Base-by-base conservation (phyloP, 495 filamentous ascomycete species). In the Penicillium arizonense region DNA sequence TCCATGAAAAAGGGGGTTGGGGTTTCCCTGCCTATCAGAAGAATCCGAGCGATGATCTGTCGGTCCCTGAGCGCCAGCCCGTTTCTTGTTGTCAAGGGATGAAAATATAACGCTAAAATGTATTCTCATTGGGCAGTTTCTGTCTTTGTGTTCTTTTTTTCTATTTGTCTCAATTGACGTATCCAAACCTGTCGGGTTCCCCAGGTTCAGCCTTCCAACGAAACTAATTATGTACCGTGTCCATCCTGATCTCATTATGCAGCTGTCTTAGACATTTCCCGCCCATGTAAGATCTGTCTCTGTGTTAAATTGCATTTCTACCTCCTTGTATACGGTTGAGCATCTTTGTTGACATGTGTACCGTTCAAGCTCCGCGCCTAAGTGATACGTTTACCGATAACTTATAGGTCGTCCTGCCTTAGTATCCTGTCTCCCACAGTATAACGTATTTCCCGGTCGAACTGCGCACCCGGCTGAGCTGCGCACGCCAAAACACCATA, bases 191-290 rank as follows among this genome's bases (percentile, higher is more conserved):
- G 28, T 8, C 28, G 30, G 36, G 24, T 24, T 47, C 10, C 36
- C 26, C 14, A 30, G 28, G 35, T 38, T 24, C 10, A 10, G 20
- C 40, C 44, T 38, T 28, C 23, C 36, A 52, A 56, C 63, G 62
- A 65, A 41, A 63, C 62, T 16, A 23, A 24, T 34, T 21, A 44
- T 52, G 32, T 56, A 44, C 50, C 49, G 6, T 51, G 57, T 48
- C 33, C 33, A 58, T 56, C 54, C 5, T 47, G 40, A 58, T 56
- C 24, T 51, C 50, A 46, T 28, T 10, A 9, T 5, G 47, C 33
- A 34, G 23, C 38, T 64, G 62, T 64, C 62, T 64, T n/a, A 64
- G 62, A 62, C 58, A 62, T 6, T 47, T 44, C 46, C 33, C 28
- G 28, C 28, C 28, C 45, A 37, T 47, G 23, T n/a, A 18, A 8